Evolutionary conservation across 176 grass and related monocot genomes (phyloP).

Genomic region (Panicum miliaceum): DNA sequence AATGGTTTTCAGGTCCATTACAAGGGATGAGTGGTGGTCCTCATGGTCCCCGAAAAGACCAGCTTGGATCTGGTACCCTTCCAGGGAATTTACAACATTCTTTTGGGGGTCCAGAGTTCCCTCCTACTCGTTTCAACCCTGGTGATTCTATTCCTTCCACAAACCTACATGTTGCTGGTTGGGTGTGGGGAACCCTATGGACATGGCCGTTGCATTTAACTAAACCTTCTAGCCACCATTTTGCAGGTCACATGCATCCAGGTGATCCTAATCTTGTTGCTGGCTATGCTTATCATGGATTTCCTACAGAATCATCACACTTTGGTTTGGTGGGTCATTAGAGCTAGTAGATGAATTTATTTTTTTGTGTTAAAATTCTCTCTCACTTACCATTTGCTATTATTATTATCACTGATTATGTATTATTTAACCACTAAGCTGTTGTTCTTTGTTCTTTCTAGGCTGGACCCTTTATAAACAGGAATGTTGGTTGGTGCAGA

Average conservation of each 20-base stretch:
- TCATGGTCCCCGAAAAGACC: slow-evolving; percentile 42
- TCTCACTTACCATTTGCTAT: slow-evolving; percentile 36
- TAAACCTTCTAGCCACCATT: slow-evolving; percentile 49
- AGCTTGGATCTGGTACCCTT: slow-evolving; percentile 52
- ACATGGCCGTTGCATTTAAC: slow-evolving; percentile 39
- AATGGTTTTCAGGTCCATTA: slow-evolving; percentile 54
- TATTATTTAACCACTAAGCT: slow-evolving; percentile 14
- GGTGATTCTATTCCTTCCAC: slow-evolving; percentile 49
- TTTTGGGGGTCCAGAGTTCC: slow-evolving; percentile 57
- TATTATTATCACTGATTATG: slow-evolving; percentile 28
- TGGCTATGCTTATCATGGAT: slow-evolving; percentile 54
- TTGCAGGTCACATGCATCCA: slow-evolving; percentile 49
- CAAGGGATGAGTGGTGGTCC: slow-evolving; percentile 56
- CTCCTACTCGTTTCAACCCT: slow-evolving; percentile 41
- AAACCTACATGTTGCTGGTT: slow-evolving; percentile 24
- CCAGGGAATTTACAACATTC: slow-evolving; percentile 38
- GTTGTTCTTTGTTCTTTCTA: slow-evolving; percentile 28
- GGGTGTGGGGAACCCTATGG: slow-evolving; percentile 33
- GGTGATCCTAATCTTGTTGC: slow-evolving; percentile 49
- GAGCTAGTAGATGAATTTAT: slow-evolving; percentile 32
- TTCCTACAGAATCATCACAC: slow-evolving; percentile 58
- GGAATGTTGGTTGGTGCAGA: slow-evolving; percentile 76
- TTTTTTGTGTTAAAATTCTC: neutral
- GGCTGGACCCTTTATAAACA: slow-evolving; percentile 60
- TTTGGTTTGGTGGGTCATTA: slow-evolving; percentile 53